A percentile compares a stretch with the other conserved stretches of the same genome.
These are phyloP conservation scores for Sistotremastrum suecicum DNA, from an alignment of 768 basidiomycete species.

Conservation along the genomic window DNA sequence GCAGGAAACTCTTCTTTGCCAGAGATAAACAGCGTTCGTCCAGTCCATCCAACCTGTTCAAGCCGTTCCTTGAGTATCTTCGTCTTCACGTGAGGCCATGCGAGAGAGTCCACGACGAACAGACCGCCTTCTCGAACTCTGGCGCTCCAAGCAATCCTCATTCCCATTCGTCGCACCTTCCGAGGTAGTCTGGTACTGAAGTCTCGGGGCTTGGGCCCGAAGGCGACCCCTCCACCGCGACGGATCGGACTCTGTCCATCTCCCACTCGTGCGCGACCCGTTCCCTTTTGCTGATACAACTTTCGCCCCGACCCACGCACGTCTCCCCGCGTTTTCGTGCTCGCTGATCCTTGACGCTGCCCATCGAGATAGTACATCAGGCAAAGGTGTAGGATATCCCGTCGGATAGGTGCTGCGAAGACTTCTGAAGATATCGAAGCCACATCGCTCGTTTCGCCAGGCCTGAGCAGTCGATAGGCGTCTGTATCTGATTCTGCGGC, in stretches of 20 bases:
- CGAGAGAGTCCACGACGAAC: constrained; percentile 58
- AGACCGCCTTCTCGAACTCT: constrained; percentile 65
- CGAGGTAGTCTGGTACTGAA: constrained; percentile 87
- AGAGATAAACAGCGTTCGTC: constrained; percentile 62
- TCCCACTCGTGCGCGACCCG: constrained; percentile 80
- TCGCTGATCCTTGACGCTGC: constrained; percentile 83
- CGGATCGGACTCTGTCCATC: constrained; percentile 79
- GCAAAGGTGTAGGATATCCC: constrained; percentile 87
- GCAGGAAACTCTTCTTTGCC: constrained; percentile 41
- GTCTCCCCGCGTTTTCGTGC: constrained; percentile 83
- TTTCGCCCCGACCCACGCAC: constrained; percentile 84
- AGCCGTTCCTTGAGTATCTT: constrained; percentile 49
- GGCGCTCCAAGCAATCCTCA: constrained; percentile 77
- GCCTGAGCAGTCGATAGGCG: too few relatives aligned
- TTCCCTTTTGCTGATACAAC: constrained; percentile 84
- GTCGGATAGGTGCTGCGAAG: constrained; percentile 78
- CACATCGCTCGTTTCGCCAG: background rate
- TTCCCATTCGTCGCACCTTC: constrained; percentile 86
- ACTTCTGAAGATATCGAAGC: constrained; percentile 25
- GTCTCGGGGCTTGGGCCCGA: constrained; percentile 83
- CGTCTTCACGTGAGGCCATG: constrained; percentile 65
- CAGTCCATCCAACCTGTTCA: constrained; percentile 43
- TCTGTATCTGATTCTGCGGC: too few relatives aligned
- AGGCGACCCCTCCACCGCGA: constrained; percentile 84
- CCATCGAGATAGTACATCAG: constrained; percentile 79